phyloP scores from a whole-genome alignment of 2,329 filamentous ascomycete species.

The Trichoderma brevicompactum region DNA sequence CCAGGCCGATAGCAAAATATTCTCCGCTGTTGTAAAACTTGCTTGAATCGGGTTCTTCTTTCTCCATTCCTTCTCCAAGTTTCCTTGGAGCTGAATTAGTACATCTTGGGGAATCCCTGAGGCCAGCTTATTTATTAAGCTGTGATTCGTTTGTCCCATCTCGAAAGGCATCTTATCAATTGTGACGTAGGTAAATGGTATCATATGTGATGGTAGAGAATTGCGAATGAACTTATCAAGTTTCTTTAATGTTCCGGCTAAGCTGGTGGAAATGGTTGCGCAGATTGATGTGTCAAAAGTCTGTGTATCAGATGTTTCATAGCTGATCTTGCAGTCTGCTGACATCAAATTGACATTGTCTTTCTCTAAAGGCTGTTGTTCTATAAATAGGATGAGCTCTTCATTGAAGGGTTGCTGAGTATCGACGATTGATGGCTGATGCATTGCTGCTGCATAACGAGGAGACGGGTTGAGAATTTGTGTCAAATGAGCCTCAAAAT shows the following conservation, averaged over 20 bases:
- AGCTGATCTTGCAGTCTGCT: not conserved
- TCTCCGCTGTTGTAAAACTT: constrained; percentile 1
- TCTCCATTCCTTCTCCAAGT: not conserved
- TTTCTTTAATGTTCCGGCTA: not conserved
- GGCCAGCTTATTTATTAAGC: not conserved
- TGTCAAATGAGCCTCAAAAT: not conserved
- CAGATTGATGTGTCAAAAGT: not conserved
- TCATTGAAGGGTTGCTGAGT: not conserved
- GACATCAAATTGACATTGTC: not conserved
- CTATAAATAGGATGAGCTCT: not conserved
- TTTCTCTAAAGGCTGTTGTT: not conserved
- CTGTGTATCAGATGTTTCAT: not conserved
- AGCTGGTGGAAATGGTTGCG: constrained; percentile 1
- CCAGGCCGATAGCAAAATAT: constrained; percentile 19
- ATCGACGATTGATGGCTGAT: not conserved
- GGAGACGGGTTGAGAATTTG: not conserved
- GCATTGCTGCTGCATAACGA: not conserved
- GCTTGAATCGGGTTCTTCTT: not conserved
- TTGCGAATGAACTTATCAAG: constrained; percentile 12
- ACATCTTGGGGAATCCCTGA: not conserved
- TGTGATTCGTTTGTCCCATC: constrained; percentile 33
- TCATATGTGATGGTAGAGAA: constrained; percentile 13
- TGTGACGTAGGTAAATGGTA: constrained; percentile 35
- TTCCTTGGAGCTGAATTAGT: not conserved
- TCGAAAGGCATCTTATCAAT: constrained; percentile 37